These are phyloP conservation scores for Colletotrichum tropicale DNA, from an alignment of 2,329 filamentous ascomycete genomes.

Conservation along the genomic window DNA sequence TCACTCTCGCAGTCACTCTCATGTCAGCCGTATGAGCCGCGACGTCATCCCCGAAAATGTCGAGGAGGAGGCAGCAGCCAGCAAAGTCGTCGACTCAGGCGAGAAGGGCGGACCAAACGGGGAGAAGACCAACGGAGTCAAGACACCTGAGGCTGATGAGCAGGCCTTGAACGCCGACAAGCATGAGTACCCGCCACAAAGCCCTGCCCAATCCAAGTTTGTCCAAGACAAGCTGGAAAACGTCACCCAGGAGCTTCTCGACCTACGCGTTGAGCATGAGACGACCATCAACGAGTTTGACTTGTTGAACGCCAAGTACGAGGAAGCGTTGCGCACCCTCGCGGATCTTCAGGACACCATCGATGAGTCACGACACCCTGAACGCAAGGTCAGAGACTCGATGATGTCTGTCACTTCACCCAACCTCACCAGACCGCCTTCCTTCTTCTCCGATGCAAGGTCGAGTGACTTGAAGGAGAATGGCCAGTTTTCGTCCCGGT, in stretches of 20 bases:
- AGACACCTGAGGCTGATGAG: conserved; percentile 10
- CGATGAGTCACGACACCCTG: conserved; percentile 76
- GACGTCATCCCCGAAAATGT: conserved; percentile 59
- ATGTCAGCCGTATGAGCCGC: conserved; percentile 56
- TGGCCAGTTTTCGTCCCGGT: conserved; percentile 77
- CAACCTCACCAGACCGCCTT: conserved; percentile 65
- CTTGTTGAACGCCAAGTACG: conserved; percentile 84
- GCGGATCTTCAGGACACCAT: conserved; percentile 85
- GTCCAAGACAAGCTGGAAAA: conserved; percentile 92
- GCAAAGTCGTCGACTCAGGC: conserved; percentile 24
- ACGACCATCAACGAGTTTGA: conserved; percentile 81
- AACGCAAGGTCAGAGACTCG: conserved; percentile 56
- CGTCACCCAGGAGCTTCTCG: conserved; percentile 89
- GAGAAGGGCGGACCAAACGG: conserved; percentile 28
- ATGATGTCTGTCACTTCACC: conserved; percentile 58
- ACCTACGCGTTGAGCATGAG: conserved; percentile 90
- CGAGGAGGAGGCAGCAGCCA: conserved; percentile 40
- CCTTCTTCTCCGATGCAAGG: conserved; percentile 83
- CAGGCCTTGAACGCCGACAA: conserved; percentile 4
- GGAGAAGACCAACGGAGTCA: not conserved
- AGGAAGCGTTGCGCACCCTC: conserved; percentile 82
- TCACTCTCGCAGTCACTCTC: conserved; percentile 53
- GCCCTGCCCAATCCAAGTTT: conserved; percentile 80
- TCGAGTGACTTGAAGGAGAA: conserved; percentile 73
- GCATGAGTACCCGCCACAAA: conserved; percentile 59